Percentiles rank a stretch among this genome's conserved stretches.
Conservation (phyloP, 257 asterid species). For the Marsdenia floribunda region DNA sequence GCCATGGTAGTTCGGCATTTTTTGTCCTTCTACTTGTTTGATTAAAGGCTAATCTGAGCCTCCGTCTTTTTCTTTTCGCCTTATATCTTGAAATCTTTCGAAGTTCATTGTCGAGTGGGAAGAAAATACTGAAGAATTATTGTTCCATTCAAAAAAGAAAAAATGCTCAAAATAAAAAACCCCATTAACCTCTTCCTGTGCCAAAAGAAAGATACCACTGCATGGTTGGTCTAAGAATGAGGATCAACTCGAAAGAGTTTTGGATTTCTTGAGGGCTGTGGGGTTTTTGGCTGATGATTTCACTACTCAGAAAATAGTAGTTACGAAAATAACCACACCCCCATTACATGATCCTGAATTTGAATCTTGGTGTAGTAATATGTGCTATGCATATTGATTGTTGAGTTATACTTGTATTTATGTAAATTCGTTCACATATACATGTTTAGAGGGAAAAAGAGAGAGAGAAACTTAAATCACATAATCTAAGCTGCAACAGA, state of each 20-base stretch:
- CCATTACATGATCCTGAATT: too few relatives aligned
- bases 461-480: background rate
- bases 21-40: background rate
- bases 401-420: background rate
- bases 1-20: conserved; percentile 14
- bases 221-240: background rate
- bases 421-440: background rate
- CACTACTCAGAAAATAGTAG: too few relatives aligned
- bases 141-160: background rate
- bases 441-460: background rate
- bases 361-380: too few relatives aligned
- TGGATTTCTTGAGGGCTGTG: background rate
- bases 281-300: too few relatives aligned
- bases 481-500: background rate
- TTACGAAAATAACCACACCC: too few relatives aligned
- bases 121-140: too few relatives aligned
- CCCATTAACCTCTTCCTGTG: too few relatives aligned
- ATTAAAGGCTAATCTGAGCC: conserved; percentile 16
- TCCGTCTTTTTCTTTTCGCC: background rate
- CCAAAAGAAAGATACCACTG: background rate
- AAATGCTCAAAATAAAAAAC: background rate
- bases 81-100: background rate
- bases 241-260: too few relatives aligned
- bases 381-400: background rate
- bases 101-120: too few relatives aligned